Base-by-base conservation (phyloP, 805 yeast species). In the Myxozyma sirexii region DNA sequence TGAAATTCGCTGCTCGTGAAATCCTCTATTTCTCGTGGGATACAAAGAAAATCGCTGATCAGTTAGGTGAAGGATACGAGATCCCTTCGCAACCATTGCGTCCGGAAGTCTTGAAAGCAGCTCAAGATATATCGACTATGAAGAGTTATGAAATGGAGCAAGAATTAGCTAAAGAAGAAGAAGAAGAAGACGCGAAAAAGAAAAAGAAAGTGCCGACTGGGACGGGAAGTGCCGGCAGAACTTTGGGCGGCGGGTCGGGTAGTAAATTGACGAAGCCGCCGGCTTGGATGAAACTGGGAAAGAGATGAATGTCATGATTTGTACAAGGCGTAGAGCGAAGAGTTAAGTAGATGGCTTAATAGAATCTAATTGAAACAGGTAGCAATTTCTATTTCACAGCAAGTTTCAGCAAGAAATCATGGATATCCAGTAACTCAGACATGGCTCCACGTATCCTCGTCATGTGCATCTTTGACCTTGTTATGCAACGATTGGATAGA, bases 1-100 rank as follows among this genome's bases (percentile, higher is more conserved):
- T 77, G 54, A 70, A 72, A 1, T 78, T 84, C 58, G 81, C 82
- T 1, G 65, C 79, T 13, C 79, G 84, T 59, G 81, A 79, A 8
- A 66, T 82, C 41, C 63, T 82, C 13, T 42, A 76, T 5, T 76
- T 81, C 49, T 74, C 75, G 21, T 69, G 71, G 67, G 61, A 58
- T 3, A 50, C 63, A 45, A 17, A 29, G 56, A 59, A 1, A 74
- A 73, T 54, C n/a, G 53, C 1, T 69, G 69, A 56, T 29, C 51
- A 45, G 41, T 12, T 51, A 10, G 64, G 64, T 1, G 46, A 47
- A 13, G 63, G 47, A 7, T 51, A 45, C 26, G 23, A 17, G 35
- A 37, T 57, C 3, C 66, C 66, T 1, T 23, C 8, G 21, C 54
- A 52, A 21, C 48, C 66, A 19, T 33, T 62, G 49, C 37, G 64